phyloP scores from a whole-genome alignment of 495 filamentous ascomycete genomes.

The Aspergillus cristatus region DNA sequence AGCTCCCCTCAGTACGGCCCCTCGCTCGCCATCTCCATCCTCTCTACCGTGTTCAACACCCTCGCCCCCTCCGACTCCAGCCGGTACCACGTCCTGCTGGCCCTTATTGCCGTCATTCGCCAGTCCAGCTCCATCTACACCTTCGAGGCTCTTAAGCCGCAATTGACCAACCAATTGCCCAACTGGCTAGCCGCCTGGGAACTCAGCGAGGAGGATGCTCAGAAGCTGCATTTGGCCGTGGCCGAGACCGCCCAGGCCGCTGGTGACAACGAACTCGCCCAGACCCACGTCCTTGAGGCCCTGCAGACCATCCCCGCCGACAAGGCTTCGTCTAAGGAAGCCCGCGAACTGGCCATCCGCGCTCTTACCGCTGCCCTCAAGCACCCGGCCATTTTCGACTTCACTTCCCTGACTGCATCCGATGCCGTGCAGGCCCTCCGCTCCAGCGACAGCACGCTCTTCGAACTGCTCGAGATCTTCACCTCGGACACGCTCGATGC shows the following conservation, averaged over 20 bases:
- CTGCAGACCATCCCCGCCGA: conserved; percentile 74
- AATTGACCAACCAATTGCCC: conserved; percentile 66
- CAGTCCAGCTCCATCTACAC: conserved; percentile 53
- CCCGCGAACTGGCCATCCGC: conserved; percentile 72
- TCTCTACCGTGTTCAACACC: conserved; percentile 96
- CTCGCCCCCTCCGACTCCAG: conserved; percentile 62
- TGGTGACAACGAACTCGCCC: conserved; percentile 68
- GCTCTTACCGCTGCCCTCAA: conserved; percentile 75
- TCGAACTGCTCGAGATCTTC: conserved; percentile 91
- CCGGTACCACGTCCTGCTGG: conserved; percentile 81
- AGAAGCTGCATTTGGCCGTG: conserved; percentile 70
- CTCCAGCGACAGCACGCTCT: conserved; percentile 70
- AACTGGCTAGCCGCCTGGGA: conserved; percentile 80
- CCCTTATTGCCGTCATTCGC: conserved; percentile 73
- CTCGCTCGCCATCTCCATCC: conserved; percentile 72
- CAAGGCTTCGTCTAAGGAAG: conserved; percentile 57
- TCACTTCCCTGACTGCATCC: conserved; percentile 81
- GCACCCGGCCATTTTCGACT: conserved; percentile 74
- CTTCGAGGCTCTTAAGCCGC: conserved; percentile 71
- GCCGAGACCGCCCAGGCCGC: conserved; percentile 68
- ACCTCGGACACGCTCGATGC: conserved; percentile 85
- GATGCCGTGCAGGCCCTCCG: conserved; percentile 80
- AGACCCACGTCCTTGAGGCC: conserved; percentile 73
- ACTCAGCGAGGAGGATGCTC: conserved; percentile 66
- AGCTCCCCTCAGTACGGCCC: conserved; percentile 78